A percentile compares a stretch with the other conserved stretches of the same genome.
Conservation (phyloP, 768 basidiomycete genomes). For the Dioszegia crocea region DNA sequence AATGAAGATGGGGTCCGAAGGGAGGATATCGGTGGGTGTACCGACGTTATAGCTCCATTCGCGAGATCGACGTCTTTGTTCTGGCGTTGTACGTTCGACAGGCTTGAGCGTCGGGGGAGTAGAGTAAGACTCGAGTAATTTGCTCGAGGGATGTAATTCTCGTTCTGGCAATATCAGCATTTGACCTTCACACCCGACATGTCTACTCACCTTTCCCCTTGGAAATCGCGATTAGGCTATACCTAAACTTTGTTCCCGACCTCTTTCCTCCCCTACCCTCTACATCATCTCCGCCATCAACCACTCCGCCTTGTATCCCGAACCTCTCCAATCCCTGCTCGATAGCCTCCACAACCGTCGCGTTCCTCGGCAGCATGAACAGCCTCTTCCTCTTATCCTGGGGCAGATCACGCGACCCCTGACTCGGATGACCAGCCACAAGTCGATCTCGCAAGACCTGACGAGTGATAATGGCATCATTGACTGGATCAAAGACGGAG, state of each 20-base stretch:
- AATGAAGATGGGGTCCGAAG: constrained; percentile 84
- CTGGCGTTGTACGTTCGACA: constrained; percentile 60
- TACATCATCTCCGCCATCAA: constrained; percentile 95
- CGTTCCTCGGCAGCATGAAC: constrained; percentile 88
- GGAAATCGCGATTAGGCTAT: constrained; percentile 63
- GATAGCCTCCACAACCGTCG: constrained; percentile 92
- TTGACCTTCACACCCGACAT: neutral
- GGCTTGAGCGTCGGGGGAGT: constrained; percentile 68
- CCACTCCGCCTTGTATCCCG: constrained; percentile 93
- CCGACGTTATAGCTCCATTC: constrained; percentile 74
- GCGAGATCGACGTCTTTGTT: constrained; percentile 76
- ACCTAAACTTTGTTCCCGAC: constrained; percentile 72
- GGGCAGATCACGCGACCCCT: neutral
- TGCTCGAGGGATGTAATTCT: constrained; percentile 72
- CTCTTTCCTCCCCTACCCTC: constrained; percentile 86
- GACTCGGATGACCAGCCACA: constrained; percentile 21
- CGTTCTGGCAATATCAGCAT: constrained; percentile 59
- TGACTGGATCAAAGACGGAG: constrained; percentile 87
- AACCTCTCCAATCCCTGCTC: constrained; percentile 88
- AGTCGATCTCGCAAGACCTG: constrained; percentile 62
- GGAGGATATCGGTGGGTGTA: constrained; percentile 65
- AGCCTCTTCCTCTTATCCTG: constrained; percentile 50
- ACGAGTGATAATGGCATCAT: constrained; percentile 90
- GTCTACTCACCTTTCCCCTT: constrained; percentile 62
- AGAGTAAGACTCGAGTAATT: constrained; percentile 75